Percentiles rank a stretch among this genome's conserved stretches.
Evolutionary conservation across 495 filamentous ascomycete species (phyloP).

Genomic region (Neurospora intermedia): DNA sequence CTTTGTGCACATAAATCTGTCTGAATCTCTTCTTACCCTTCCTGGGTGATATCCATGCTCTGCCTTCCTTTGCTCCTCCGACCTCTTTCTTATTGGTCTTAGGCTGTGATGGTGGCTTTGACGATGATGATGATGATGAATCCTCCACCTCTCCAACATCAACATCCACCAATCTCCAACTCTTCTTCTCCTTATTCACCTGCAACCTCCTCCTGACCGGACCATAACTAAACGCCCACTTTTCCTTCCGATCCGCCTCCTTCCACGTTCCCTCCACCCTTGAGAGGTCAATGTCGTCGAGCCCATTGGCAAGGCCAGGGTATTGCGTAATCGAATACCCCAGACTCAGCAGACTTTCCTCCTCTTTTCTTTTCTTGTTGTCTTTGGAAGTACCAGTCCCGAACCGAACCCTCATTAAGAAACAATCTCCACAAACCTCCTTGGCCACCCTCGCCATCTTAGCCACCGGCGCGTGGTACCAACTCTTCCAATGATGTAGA

Average conservation of each 20-base stretch:
- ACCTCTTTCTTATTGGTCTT: background rate
- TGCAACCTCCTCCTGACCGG: conserved; percentile 29
- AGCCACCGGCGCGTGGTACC: conserved; percentile 38
- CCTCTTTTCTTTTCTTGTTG: background rate
- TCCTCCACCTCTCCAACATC: background rate
- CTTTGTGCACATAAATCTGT: conserved; percentile 20
- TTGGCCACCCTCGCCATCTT: conserved; percentile 46
- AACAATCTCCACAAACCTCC: conserved; percentile 46
- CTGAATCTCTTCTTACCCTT: conserved; percentile 5
- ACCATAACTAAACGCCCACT: conserved; percentile 42
- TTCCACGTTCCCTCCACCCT: conserved; percentile 53
- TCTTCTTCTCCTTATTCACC: conserved; percentile 22
- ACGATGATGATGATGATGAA: background rate
- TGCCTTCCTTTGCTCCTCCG: background rate
- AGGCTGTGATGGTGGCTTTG: background rate
- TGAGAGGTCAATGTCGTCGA: conserved; percentile 40
- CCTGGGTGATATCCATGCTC: background rate
- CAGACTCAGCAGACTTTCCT: conserved; percentile 43
- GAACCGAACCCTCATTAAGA: conserved; percentile 53
- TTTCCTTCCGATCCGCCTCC: conserved; percentile 29
- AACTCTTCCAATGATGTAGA: conserved; percentile 57
- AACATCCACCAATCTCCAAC: conserved; percentile 18
- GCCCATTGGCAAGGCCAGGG: conserved; percentile 29
- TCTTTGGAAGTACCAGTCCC: conserved; percentile 27
- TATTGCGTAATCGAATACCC: conserved; percentile 53